Evolutionary conservation across 2,329 filamentous ascomycete species (phyloP).

Genomic region (Neonectria ditissima): DNA sequence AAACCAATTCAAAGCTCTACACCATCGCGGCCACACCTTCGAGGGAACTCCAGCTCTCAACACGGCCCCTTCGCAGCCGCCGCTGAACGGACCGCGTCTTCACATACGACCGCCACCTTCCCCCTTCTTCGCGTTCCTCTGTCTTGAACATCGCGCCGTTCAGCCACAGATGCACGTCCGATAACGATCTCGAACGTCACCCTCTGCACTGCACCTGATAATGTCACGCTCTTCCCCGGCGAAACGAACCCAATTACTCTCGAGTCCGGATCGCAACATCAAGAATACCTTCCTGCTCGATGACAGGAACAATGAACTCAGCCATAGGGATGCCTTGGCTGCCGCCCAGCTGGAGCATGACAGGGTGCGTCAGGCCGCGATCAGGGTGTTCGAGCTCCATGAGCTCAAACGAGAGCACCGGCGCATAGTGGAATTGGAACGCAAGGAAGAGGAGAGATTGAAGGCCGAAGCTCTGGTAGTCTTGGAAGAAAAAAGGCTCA

Average conservation of each 20-base stretch:
- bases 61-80: conserved; percentile 6
- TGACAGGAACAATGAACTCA: conserved; percentile 70
- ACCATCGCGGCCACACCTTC: conserved; percentile 33
- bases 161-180: conserved; percentile 35
- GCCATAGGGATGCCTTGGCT: conserved; percentile 74
- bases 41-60: conserved; percentile 17
- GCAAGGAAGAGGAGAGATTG: conserved; percentile 60
- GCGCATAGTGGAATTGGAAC: conserved; percentile 58
- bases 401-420: conserved; percentile 59
- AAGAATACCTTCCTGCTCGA: conserved; percentile 72
- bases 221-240: conserved; percentile 61
- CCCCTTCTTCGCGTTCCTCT: neutral
- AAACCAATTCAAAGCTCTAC: conserved; percentile 36
- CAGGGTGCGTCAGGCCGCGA: conserved; percentile 66
- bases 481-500: conserved; percentile 61
- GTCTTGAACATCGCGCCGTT: neutral
- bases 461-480: conserved; percentile 58
- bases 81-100: neutral
- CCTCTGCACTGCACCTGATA: conserved; percentile 27
- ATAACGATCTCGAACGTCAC: conserved; percentile 34
- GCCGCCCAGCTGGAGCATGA: conserved; percentile 75
- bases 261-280: conserved; percentile 59
- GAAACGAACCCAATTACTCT: conserved; percentile 53
- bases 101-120: neutral
- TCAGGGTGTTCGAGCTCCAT: conserved; percentile 62